Evolutionary conservation across 148 eudicot genomes (phyloP).

Genomic region (Oxyria digyna): DNA sequence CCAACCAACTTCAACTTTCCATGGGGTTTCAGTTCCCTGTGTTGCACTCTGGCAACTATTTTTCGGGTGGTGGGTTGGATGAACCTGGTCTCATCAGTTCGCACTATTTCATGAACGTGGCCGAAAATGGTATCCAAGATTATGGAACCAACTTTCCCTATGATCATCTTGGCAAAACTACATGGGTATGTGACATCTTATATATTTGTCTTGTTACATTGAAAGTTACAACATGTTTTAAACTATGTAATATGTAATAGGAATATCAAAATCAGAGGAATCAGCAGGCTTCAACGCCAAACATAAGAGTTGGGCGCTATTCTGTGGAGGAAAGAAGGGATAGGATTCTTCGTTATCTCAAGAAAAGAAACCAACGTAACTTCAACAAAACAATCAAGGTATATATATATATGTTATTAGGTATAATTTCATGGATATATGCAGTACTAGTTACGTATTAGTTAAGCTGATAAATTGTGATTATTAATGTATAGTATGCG

Average conservation of each 20-base stretch:
- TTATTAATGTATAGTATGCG: slow-evolving; percentile 49
- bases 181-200: neutral
- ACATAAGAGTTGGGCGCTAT: slow-evolving; percentile 1
- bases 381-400: slow-evolving; percentile 98
- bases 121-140: neutral
- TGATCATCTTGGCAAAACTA: neutral
- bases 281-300: neutral
- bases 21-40: neutral
- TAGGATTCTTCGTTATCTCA: slow-evolving; percentile 74
- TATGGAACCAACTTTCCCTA: neutral
- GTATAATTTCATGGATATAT: too few relatives aligned
- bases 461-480: neutral
- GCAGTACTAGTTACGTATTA: too few relatives aligned
- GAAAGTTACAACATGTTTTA: too few relatives aligned
- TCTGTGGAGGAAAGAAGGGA: slow-evolving; percentile 45
- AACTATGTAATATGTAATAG: neutral
- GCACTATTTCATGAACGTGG: neutral
- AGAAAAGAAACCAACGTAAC: slow-evolving; percentile 83
- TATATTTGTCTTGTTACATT: neutral
- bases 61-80: neutral
- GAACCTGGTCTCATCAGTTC: neutral
- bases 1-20: neutral
- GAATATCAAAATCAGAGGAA: neutral
- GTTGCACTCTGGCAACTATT: neutral
- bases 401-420: too few relatives aligned